phyloP scores from a whole-genome alignment of 2,329 filamentous ascomycete species.

The Scedosporium apiospermum region DNA sequence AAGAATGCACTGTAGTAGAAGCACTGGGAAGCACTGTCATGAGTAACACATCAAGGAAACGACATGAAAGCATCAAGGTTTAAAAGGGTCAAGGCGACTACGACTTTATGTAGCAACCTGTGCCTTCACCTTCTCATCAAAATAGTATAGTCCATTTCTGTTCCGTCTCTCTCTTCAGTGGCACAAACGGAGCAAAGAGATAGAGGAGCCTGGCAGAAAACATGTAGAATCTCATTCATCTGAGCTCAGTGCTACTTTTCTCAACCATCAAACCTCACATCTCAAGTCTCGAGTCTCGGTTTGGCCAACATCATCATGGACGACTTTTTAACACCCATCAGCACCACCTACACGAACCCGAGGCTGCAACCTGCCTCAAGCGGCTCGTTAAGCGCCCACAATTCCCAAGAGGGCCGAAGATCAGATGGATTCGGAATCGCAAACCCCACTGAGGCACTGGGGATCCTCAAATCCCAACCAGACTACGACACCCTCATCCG shows the following conservation, averaged over 20 bases:
- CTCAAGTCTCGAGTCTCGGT: neutral
- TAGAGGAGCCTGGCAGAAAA: neutral
- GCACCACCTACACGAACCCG: constrained; percentile 36
- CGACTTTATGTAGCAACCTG: no score
- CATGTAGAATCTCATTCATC: neutral
- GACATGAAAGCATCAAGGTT: no score
- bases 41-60: no score
- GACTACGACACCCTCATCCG: constrained; percentile 45
- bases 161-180: neutral
- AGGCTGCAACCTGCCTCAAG: constrained; percentile 6
- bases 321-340: constrained; percentile 43
- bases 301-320: constrained; percentile 34
- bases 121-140: no score
- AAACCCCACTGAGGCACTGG: constrained; percentile 41
- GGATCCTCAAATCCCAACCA: constrained; percentile 52
- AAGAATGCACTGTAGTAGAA: no score
- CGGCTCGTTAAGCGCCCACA: no score
- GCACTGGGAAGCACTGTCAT: no score
- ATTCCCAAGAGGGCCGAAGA: neutral
- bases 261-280: no score
- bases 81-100: no score
- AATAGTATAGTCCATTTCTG: neutral
- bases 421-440: neutral
- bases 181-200: neutral
- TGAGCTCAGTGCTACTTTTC: neutral